phyloP scores from a whole-genome alignment of 768 basidiomycete species.

The Serpula lacrymans region DNA sequence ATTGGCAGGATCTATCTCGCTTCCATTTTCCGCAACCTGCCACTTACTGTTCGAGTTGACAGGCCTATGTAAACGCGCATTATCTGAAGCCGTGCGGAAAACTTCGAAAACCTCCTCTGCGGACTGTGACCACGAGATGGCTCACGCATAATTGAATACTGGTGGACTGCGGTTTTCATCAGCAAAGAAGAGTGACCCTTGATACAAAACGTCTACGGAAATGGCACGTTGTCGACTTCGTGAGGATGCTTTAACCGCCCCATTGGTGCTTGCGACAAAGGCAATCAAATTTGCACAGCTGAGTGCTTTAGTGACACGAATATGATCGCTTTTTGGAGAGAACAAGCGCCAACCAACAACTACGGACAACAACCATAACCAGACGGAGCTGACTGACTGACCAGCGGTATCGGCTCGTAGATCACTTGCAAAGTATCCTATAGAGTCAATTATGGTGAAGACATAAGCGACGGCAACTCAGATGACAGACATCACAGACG shows the following conservation, averaged over 20 bases:
- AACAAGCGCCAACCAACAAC: constrained; percentile 31
- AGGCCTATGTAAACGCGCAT: constrained; percentile 4
- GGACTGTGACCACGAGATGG: too few relatives aligned
- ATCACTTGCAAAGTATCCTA: constrained; percentile 9
- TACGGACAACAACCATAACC: constrained; percentile 33
- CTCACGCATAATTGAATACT: too few relatives aligned
- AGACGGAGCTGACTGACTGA: constrained; percentile 30
- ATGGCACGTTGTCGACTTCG: too few relatives aligned
- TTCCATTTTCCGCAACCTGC: constrained; percentile 2
- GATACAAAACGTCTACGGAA: too few relatives aligned
- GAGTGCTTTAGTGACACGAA: constrained; percentile 22
- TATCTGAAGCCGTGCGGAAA: too few relatives aligned
- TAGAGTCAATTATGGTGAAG: constrained; percentile 31
- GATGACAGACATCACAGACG: constrained; percentile 29
- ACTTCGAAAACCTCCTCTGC: too few relatives aligned
- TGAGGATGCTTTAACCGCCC: neutral
- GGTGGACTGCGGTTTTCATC: too few relatives aligned
- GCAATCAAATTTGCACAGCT: constrained; percentile 24
- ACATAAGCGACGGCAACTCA: constrained; percentile 38
- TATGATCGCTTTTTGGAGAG: constrained; percentile 29
- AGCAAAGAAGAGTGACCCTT: too few relatives aligned
- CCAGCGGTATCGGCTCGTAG: constrained; percentile 29
- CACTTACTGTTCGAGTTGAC: constrained; percentile 8
- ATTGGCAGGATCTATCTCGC: constrained; percentile 2
- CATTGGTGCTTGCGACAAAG: constrained; percentile 16